Base-by-base conservation (phyloP, 257 asterid genomes). In the Cordia subcordata region DNA sequence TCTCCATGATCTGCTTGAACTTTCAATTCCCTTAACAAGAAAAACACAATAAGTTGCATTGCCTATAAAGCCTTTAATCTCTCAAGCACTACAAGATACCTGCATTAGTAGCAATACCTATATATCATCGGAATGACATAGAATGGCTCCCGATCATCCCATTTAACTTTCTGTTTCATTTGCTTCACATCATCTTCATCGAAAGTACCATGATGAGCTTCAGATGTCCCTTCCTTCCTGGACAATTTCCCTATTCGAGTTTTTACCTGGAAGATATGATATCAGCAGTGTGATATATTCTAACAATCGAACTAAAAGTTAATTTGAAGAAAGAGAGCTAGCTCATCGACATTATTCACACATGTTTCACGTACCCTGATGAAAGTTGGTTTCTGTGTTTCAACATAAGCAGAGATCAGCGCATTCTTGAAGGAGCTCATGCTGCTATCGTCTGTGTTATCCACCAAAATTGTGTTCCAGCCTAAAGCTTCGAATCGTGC, bases 151-250 rank as follows among this genome's bases (percentile, higher is more conserved):
- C 60, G 73, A 51, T 40, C 67, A 20, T 58, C 76, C 88, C 85
- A 82, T 45, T 74, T 73, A 72, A 82, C 81, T 63, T 65, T 76
- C 47, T 73, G 79, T 68, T 68, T 82, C 85, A 82, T 82, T 61
- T 79, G 81, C 70, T 63, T 82, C 65, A 68, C 77, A 16, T 82
- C 85, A 14, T 79, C 74, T 62, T 82, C 83, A 21, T 82, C 85
- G 19, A 82, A 82, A 13, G 64, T 68, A 54, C 88, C 85, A 51
- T 82, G 83, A 54, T 82, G 88, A 40, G 83, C 83, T 63, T 79
- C 79, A 12, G 81, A 79, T 17, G 85, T 76, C 51, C 81, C 85
- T 69, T 82, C 85, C 55, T 79, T 79, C 75, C 76, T 76, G 21
- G 85, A 79, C 74, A 82, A 69, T 50, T 76, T 82, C n/a, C 88